Percentiles rank a stretch among this genome's conserved stretches.
Conservation (phyloP, 345 rosid species). For the Xanthoceras sorbifolium region DNA sequence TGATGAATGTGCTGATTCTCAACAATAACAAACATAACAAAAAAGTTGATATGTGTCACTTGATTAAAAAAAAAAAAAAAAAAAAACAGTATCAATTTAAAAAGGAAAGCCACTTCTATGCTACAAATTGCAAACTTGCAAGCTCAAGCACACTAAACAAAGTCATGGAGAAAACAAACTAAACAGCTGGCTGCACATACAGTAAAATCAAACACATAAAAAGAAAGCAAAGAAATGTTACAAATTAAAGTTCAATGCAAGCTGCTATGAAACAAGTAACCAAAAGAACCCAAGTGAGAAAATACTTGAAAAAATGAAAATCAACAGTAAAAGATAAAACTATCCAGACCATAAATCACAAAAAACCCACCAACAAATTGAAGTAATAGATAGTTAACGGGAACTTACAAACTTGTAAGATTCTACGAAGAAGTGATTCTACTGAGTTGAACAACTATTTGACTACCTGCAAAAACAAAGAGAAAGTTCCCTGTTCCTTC, state of each 20-base stretch:
- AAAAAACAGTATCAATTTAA: too few species aligned
- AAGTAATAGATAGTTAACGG: not conserved
- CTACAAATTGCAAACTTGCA: not conserved
- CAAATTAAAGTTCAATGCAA: not conserved
- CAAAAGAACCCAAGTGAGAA: not conserved
- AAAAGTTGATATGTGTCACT: not conserved
- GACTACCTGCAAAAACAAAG: too few species aligned
- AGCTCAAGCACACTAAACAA: too few species aligned
- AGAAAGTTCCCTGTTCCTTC: too few species aligned
- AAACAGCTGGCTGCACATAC: not conserved
- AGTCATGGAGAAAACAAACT: too few species aligned
- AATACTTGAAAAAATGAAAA: too few species aligned
- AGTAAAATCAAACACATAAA: not conserved
- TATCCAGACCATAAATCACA: not conserved
- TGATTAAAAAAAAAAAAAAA: too few species aligned
- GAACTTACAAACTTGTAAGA: not conserved
- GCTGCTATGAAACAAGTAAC: not conserved
- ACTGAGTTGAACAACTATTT: too few species aligned
- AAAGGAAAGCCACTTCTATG: too few species aligned
- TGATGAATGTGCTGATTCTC: not conserved
- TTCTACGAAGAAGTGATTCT: not conserved
- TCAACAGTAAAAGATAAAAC: not conserved
- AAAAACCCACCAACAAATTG: too few species aligned
- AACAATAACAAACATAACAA: not conserved
- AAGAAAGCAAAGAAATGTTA: too few species aligned